Evolutionary conservation across 495 filamentous ascomycete genomes (phyloP), one percentile per base, ranked within the genome.

Genomic region (Neurospora sp.): DNA sequence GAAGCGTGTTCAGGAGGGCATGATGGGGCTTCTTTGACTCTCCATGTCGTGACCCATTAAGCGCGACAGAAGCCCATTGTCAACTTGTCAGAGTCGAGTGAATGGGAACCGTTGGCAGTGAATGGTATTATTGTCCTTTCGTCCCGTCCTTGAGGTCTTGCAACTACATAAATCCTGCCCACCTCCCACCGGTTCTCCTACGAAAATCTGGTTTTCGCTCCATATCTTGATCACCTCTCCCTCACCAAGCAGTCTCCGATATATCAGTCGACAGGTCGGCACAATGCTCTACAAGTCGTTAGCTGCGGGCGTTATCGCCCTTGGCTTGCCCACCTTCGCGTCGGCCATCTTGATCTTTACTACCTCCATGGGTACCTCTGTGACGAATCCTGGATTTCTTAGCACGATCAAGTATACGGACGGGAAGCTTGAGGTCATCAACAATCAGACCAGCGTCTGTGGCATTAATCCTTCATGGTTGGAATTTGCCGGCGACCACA

Each of bases 381-480:
- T 88, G 72, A 84, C 86, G 16, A 82, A 78, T 82, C 65, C 83
- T 90, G 48, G 48, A 31, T 27, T 22, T 6, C 10, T 61, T 14
- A 59, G 79, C 76, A 61, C 70, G 73, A 41, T 69, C 45, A 35
- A 70, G 41, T 65, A 53, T 40, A 4, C 22, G 69, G 48, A 61
- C 22, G 48, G 48, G 16, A 61, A 61, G 48, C 76, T 69, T 72
- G 69, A 70, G 37, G 14, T 40, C 45, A 35, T 40, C 70, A 61
- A 16, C 70, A 22, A 14, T 9, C 40, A 22, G 12, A 4, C 37
- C 40, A 5, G 38, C 42, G 16, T 68, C 17, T 90, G 89, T 79
- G 86, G 83, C 16, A 74, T 75, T 22, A 86, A 87, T 75, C 86
- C 89, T n/a, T 87, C 87, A 65, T 91, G 88, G 88, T 77, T 91